These are phyloP conservation scores for Strobilomyces echinocephalus DNA, from an alignment of 768 basidiomycete species.

Conservation along the genomic window DNA sequence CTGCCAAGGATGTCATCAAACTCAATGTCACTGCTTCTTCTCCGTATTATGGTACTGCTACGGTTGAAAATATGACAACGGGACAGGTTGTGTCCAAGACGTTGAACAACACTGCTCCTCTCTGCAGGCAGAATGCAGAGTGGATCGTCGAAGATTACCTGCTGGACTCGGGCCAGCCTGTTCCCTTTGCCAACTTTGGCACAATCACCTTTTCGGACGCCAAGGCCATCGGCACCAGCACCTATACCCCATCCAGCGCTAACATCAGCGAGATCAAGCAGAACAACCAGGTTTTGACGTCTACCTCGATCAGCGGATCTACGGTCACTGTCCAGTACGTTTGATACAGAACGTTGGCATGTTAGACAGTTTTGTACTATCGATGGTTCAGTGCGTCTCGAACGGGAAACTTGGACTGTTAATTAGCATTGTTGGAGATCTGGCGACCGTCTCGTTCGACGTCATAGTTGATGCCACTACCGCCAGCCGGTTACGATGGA, in stretches of 20 bases:
- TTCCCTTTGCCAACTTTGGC: constrained; percentile 7
- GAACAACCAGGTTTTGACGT: constrained; percentile 5
- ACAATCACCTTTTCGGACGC: constrained; percentile 1
- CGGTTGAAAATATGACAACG: constrained; percentile 1
- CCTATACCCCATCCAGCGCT: background rate
- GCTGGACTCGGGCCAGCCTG: fast-evolving
- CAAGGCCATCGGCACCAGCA: background rate
- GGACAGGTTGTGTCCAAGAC: background rate
- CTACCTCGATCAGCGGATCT: background rate
- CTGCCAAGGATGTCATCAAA: constrained; percentile 9
- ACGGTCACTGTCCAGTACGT: background rate
- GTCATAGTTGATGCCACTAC: too few species aligned
- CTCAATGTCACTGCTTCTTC: background rate
- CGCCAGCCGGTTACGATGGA: too few species aligned
- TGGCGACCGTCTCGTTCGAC: too few species aligned
- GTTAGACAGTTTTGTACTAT: too few species aligned
- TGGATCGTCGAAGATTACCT: constrained; percentile 10
- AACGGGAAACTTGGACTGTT: too few species aligned
- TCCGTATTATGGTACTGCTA: background rate
- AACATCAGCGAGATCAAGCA: background rate
- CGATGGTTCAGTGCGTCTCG: too few species aligned
- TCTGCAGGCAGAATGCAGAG: constrained; percentile 7
- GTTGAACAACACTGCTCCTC: background rate
- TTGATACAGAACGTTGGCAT: too few species aligned
- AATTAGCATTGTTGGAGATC: too few species aligned